A percentile compares a stretch with the other conserved stretches of the same genome.
These are phyloP conservation scores for Mallotus nudiflorus DNA, from an alignment of 345 rosid species.

Conservation along the genomic window DNA sequence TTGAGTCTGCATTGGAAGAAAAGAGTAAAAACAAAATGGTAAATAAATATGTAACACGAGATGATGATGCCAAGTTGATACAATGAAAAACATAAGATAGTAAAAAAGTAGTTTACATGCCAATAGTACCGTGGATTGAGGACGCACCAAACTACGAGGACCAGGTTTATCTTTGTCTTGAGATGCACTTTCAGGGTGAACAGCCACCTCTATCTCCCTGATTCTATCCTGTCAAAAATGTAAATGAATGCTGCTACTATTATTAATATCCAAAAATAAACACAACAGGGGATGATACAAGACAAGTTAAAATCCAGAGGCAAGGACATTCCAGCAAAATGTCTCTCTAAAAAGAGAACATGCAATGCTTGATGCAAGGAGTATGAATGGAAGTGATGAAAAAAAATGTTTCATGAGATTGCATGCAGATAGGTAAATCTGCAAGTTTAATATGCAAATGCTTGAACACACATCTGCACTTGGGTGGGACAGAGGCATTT, in stretches of 20 bases:
- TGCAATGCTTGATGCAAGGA: not conserved
- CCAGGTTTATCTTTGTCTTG: slow-evolving; percentile 32
- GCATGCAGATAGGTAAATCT: not conserved
- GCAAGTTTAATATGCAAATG: slow-evolving; percentile 4
- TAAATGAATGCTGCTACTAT: slow-evolving; percentile 7
- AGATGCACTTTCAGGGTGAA: slow-evolving; percentile 38
- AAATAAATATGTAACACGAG: not conserved
- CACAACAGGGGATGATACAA: not conserved
- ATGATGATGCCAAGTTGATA: not conserved
- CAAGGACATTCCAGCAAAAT: not conserved
- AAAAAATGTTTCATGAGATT: slow-evolving; percentile 1
- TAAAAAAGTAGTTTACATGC: slow-evolving; percentile 37
- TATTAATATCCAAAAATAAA: not conserved
- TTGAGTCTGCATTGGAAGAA: slow-evolving; percentile 32
- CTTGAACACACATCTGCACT: not conserved
- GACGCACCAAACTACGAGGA: slow-evolving; percentile 30
- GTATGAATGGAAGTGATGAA: not conserved
- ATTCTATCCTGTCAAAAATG: slow-evolving; percentile 62
- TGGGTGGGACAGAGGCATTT: not conserved
- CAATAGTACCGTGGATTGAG: slow-evolving; percentile 45
- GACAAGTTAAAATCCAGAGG: not conserved
- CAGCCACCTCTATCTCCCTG: slow-evolving; percentile 47
- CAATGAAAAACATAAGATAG: slow-evolving; percentile 19
- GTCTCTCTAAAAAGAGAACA: not conserved
- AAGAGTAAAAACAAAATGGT: not conserved